phyloP scores from a whole-genome alignment of 495 filamentous ascomycete genomes.

The Penicillium cosmopolitanum region DNA sequence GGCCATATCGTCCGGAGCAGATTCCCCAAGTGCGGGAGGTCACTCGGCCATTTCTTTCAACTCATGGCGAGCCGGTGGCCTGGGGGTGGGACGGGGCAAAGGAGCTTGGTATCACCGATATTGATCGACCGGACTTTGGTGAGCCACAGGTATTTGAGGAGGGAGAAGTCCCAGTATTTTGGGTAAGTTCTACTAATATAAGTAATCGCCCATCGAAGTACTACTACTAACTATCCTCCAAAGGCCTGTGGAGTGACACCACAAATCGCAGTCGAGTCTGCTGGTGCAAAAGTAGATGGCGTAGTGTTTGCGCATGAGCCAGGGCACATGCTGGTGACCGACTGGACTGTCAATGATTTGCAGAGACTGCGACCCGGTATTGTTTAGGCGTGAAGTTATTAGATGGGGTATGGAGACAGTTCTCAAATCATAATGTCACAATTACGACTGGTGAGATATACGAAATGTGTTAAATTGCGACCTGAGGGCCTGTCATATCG shows the following conservation, averaged over 20 bases:
- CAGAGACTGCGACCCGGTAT: slow-evolving; percentile 15
- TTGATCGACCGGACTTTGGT: slow-evolving; percentile 50
- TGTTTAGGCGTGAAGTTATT: background rate
- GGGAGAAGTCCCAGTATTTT: slow-evolving; percentile 57
- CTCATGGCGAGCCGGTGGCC: slow-evolving; percentile 62
- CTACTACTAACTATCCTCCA: background rate
- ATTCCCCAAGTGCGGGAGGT: slow-evolving; percentile 52
- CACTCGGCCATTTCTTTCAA: slow-evolving; percentile 47
- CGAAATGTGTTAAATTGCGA: too few relatives aligned
- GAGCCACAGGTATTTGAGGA: slow-evolving; percentile 39
- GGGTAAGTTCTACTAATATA: slow-evolving; percentile 31
- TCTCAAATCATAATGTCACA: too few relatives aligned
- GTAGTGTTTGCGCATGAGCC: slow-evolving; percentile 58
- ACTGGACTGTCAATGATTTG: slow-evolving; percentile 35
- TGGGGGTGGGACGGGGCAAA: slow-evolving; percentile 60
- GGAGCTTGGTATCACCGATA: slow-evolving; percentile 49
- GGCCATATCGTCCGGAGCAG: slow-evolving; percentile 49
- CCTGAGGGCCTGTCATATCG: too few relatives aligned
- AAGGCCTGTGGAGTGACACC: slow-evolving; percentile 62
- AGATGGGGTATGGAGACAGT: too few relatives aligned
- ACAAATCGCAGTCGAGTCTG: slow-evolving; percentile 57
- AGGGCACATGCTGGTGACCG: slow-evolving; percentile 59
- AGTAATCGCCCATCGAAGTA: background rate
- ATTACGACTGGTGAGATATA: too few relatives aligned
- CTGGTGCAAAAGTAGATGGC: slow-evolving; percentile 45